Percentiles rank a stretch among this genome's conserved stretches.
phyloP scores from a whole-genome alignment of 2,329 filamentous ascomycete genomes.

The Alternaria alternata region DNA sequence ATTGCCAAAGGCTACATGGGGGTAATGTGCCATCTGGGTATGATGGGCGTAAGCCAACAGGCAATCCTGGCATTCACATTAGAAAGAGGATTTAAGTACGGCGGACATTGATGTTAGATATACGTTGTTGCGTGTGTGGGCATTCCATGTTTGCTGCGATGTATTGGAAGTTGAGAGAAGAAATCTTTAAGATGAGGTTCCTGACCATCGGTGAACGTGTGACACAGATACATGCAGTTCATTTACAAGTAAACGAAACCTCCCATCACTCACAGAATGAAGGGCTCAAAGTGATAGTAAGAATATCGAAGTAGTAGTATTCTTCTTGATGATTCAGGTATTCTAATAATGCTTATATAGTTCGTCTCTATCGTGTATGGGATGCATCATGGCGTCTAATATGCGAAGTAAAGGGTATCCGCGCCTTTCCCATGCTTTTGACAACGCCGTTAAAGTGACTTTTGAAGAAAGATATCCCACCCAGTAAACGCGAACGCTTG shows the following conservation, averaged over 20 bases:
- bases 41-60: background rate
- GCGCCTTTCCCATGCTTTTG: conserved; percentile 19
- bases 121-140: background rate
- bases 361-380: conserved; percentile 16
- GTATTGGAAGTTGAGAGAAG: background rate
- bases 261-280: background rate
- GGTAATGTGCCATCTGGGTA: too few species aligned
- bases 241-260: background rate
- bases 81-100: background rate
- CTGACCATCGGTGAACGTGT: background rate
- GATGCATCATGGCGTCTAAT: conserved; percentile 11
- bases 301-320: background rate
- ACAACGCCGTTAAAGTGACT: conserved; percentile 13
- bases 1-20: too few species aligned
- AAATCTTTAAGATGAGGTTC: background rate
- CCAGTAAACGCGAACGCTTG: conserved; percentile 2
- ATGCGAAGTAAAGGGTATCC: conserved; percentile 17
- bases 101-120: background rate
- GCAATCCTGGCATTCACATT: background rate
- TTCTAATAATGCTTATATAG: conserved; percentile 6
- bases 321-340: background rate
- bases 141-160: background rate
- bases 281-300: background rate
- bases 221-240: background rate
- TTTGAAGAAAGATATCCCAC: conserved; percentile 1